These are phyloP conservation scores for Saturnispora sanitii DNA, from an alignment of 805 yeast species.

Conservation along the genomic window DNA sequence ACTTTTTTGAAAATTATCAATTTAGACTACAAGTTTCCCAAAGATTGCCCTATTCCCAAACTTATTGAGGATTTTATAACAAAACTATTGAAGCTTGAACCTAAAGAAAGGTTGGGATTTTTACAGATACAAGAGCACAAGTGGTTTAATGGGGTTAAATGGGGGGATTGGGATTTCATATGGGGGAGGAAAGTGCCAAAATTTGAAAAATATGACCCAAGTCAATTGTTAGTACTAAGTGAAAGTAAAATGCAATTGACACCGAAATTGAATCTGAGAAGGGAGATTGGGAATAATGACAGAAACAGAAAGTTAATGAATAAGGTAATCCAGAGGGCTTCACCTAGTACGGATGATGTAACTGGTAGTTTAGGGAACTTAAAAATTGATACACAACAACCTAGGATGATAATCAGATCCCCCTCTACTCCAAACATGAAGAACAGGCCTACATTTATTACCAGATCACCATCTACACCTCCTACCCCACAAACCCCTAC, in stretches of 20 bases:
- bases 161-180: conserved; percentile 52
- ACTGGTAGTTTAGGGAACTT: too few species aligned
- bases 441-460: background rate
- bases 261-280: conserved; percentile 15
- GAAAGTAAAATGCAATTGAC: conserved; percentile 11
- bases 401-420: too few species aligned
- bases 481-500: background rate
- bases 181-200: conserved; percentile 68
- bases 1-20: conserved; percentile 84
- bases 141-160: conserved; percentile 62
- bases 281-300: conserved; percentile 25
- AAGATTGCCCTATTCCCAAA: conserved; percentile 46
- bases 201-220: conserved; percentile 52
- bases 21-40: conserved; percentile 62
- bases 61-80: conserved; percentile 56
- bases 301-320: conserved; percentile 26
- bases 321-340: conserved; percentile 23
- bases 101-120: conserved; percentile 53
- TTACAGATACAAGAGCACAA: conserved; percentile 51
- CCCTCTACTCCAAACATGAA: too few species aligned
- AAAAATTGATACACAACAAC: too few species aligned
- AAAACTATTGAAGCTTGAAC: conserved; percentile 60
- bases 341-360: background rate
- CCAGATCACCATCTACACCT: background rate
- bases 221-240: conserved; percentile 3